Evolutionary conservation across 345 rosid genomes (phyloP).

Genomic region (Anacardium occidentale): DNA sequence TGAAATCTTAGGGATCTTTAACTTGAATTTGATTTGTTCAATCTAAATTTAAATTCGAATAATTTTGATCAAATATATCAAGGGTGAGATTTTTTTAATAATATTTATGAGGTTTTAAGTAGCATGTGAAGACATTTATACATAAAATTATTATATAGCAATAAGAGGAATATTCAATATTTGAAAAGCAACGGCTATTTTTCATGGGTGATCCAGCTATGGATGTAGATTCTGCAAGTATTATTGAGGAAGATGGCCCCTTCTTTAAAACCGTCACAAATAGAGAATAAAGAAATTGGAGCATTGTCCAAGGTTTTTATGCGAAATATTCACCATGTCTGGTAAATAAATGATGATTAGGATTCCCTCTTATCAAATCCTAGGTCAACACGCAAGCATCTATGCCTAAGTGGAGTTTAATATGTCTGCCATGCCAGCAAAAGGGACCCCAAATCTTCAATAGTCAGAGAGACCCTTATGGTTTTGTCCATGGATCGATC

Average conservation of each 20-base stretch:
- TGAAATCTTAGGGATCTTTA: too few relatives aligned
- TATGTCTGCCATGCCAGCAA: conserved; percentile 17
- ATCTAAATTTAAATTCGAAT: too few relatives aligned
- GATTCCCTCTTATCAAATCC: conserved; percentile 51
- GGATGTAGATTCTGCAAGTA: conserved; percentile 32
- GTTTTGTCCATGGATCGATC: not conserved
- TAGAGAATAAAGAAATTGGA: conserved; percentile 35
- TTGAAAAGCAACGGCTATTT: conserved; percentile 31
- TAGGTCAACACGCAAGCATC: conserved; percentile 40
- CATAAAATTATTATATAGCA: too few relatives aligned
- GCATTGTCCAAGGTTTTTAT: conserved; percentile 24
- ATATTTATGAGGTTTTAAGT: too few relatives aligned
- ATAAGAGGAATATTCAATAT: conserved; percentile 32
- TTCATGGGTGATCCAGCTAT: conserved; percentile 1
- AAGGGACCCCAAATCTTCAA: not conserved
- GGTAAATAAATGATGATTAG: conserved; percentile 28
- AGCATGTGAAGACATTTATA: too few relatives aligned
- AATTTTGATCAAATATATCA: too few relatives aligned
- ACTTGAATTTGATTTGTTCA: too few relatives aligned
- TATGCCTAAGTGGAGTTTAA: conserved; percentile 18
- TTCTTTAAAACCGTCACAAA: conserved; percentile 13
- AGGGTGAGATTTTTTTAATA: too few relatives aligned
- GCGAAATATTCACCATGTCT: conserved; percentile 27
- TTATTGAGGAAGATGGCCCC: conserved; percentile 27
- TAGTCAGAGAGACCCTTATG: not conserved